A percentile compares a stretch with the other conserved stretches of the same genome.
Evolutionary conservation across 2,329 filamentous ascomycete species (phyloP).

Genomic region (Penicillium sp.): DNA sequence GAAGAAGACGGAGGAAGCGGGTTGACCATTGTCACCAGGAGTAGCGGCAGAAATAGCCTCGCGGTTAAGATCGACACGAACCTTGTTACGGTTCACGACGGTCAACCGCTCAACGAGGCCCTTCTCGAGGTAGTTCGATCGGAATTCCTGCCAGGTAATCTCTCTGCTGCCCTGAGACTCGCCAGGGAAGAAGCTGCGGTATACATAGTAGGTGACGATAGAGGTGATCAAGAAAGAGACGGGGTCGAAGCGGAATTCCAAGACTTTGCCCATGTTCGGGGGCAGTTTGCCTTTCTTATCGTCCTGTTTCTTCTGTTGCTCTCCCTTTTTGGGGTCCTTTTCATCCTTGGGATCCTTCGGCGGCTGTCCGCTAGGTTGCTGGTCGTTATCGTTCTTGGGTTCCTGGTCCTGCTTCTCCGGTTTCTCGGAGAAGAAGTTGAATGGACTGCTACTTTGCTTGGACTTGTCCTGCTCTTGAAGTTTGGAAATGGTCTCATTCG

Average conservation of each 20-base stretch:
- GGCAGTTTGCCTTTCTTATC: slow-evolving; percentile 30
- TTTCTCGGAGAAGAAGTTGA: neutral
- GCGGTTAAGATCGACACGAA: slow-evolving; percentile 78
- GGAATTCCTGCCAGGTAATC: slow-evolving; percentile 97
- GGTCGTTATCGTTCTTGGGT: slow-evolving; percentile 21
- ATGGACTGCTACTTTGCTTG: slow-evolving; percentile 25
- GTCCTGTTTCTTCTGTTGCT: slow-evolving; percentile 25
- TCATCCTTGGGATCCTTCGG: slow-evolving; percentile 5
- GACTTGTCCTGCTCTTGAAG: slow-evolving; percentile 25
- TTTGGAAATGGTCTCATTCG: slow-evolving; percentile 21
- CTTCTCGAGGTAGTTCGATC: slow-evolving; percentile 91
- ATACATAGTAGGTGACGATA: slow-evolving; percentile 65
- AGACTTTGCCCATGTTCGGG: slow-evolving; percentile 37
- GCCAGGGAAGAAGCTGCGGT: slow-evolving; percentile 65
- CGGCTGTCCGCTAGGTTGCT: slow-evolving; percentile 21
- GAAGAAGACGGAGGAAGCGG: slow-evolving; percentile 85
- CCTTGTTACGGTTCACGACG: slow-evolving; percentile 74
- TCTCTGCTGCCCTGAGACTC: slow-evolving; percentile 68
- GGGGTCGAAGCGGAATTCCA: slow-evolving; percentile 56
- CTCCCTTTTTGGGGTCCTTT: slow-evolving; percentile 16
- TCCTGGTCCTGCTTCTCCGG: slow-evolving; percentile 32
- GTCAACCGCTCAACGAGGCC: slow-evolving; percentile 91
- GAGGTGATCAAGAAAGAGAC: slow-evolving; percentile 59
- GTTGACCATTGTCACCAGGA: slow-evolving; percentile 69
- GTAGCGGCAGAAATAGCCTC: slow-evolving; percentile 62